Percentiles rank a stretch among this genome's conserved stretches.
Conservation (phyloP, 352 stramenopile genomes). For the Pythium phragmitis region DNA sequence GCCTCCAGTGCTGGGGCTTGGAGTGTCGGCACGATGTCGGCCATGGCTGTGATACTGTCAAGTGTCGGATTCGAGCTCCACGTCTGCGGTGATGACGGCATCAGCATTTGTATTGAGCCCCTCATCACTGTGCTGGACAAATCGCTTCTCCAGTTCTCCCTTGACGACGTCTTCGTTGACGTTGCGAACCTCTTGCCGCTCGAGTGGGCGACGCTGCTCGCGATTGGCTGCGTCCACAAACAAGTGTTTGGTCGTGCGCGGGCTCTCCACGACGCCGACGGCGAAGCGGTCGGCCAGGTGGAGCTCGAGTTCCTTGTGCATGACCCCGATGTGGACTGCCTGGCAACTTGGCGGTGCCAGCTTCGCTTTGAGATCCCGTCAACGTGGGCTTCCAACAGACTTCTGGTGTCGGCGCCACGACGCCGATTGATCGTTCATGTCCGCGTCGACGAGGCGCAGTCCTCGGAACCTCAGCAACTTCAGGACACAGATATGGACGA, state of each 20-base stretch:
- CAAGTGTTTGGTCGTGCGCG: constrained; percentile 7
- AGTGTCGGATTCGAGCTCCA: constrained; percentile 1
- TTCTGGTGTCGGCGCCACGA: neutral
- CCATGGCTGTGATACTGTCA: constrained; percentile 3
- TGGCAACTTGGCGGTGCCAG: constrained; percentile 5
- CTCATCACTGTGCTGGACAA: neutral
- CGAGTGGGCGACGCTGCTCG: constrained; percentile 13
- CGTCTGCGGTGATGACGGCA: neutral
- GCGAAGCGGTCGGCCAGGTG: neutral
- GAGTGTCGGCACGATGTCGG: constrained; percentile 8
- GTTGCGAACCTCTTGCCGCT: neutral
- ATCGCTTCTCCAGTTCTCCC: neutral
- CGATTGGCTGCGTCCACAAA: neutral
- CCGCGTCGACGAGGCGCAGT: neutral
- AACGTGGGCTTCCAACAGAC: neutral
- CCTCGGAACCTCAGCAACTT: too few relatives aligned
- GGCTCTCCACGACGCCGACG: neutral
- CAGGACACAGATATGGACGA: too few relatives aligned
- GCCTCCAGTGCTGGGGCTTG: neutral
- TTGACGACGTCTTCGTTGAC: constrained; percentile 11
- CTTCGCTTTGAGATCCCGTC: constrained; percentile 7
- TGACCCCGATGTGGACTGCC: neutral
- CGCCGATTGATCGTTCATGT: constrained; percentile 14
- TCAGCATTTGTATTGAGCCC: neutral
- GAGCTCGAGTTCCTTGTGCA: constrained; percentile 8